Conservation (phyloP, 331 rosid species). For the Malus hybrid region DNA sequence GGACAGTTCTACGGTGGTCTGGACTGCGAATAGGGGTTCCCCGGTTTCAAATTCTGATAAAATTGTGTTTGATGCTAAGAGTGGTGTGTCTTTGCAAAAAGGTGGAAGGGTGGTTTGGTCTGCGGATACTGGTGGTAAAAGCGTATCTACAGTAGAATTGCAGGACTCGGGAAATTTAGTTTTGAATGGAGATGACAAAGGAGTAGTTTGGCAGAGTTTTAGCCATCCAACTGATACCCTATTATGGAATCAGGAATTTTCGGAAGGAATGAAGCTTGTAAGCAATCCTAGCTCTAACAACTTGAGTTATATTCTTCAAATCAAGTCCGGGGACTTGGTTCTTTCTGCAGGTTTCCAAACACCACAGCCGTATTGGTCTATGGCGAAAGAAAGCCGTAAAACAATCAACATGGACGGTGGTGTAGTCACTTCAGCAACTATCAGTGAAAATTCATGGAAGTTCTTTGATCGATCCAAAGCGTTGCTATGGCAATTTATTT, state of each 20-base stretch:
- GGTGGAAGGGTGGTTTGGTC: slow-evolving; percentile 59
- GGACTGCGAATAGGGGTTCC: slow-evolving; percentile 67
- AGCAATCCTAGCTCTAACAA: slow-evolving; percentile 44
- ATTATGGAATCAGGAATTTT: slow-evolving; percentile 55
- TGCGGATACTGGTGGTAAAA: slow-evolving; percentile 35
- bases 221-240: slow-evolving; percentile 75
- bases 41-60: slow-evolving; percentile 66
- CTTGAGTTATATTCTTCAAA: slow-evolving; percentile 55
- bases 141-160: slow-evolving; percentile 56
- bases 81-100: slow-evolving; percentile 43
- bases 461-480: slow-evolving; percentile 51
- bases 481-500: slow-evolving; percentile 57
- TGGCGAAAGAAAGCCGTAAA: slow-evolving; percentile 55
- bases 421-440: slow-evolving; percentile 34
- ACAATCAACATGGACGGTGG: slow-evolving; percentile 38
- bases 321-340: slow-evolving; percentile 57
- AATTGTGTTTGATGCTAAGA: slow-evolving; percentile 53
- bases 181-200: slow-evolving; percentile 34
- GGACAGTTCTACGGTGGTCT: slow-evolving; percentile 22
- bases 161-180: slow-evolving; percentile 65
- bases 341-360: slow-evolving; percentile 55
- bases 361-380: slow-evolving; percentile 87
- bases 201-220: slow-evolving; percentile 76
- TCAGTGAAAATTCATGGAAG: slow-evolving; percentile 71
- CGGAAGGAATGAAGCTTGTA: slow-evolving; percentile 64